Percentiles rank a stretch among this genome's conserved stretches.
phyloP scores from a whole-genome alignment of 148 eudicot genomes.

The Rhododendron simsii region DNA sequence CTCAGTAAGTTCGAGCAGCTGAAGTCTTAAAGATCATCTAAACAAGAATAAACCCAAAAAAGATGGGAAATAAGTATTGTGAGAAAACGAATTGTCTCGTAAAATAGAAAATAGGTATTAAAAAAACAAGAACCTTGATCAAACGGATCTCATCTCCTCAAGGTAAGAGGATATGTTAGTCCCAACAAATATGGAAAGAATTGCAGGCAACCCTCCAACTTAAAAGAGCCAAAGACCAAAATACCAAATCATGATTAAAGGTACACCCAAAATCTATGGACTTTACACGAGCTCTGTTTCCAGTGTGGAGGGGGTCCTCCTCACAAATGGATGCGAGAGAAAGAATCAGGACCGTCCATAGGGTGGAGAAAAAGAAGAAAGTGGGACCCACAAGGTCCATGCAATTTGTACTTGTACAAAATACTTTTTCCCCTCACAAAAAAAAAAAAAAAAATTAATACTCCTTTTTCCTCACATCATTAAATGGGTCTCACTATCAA shows the following conservation, averaged over 20 bases:
- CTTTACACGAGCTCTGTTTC: background rate
- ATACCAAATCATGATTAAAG: background rate
- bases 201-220: background rate
- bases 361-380: background rate
- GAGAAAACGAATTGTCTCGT: no score
- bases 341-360: slow-evolving; percentile 6
- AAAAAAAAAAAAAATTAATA: no score
- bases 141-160: no score
- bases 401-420: slow-evolving; percentile 43
- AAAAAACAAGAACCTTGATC: no score
- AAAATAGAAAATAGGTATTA: no score
- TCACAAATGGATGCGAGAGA: background rate
- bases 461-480: slow-evolving; percentile 33
- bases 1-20: background rate
- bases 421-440: slow-evolving; percentile 23
- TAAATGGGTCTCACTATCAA: slow-evolving; percentile 38
- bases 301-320: background rate
- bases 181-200: no score
- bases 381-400: slow-evolving; percentile 26
- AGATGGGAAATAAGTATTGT: no score
- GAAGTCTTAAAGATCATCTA: no score
- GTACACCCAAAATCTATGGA: background rate
- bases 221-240: background rate
- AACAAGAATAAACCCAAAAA: no score
- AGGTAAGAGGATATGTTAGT: no score